phyloP scores from a whole-genome alignment of 306 rosid species.

The Biancaea sappan region DNA sequence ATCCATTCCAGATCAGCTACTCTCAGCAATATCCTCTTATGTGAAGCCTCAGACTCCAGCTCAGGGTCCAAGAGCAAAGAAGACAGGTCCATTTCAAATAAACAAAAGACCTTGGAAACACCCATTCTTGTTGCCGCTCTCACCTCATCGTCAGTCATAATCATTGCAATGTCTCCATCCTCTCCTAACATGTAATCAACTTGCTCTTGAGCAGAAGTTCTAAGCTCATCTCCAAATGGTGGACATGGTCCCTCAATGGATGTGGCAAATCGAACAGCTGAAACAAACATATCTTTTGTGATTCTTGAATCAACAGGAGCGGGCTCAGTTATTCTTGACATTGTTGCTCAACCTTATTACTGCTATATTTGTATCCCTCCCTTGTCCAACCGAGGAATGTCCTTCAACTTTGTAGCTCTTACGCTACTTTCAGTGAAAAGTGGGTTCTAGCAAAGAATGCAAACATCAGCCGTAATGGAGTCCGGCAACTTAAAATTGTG shows the following conservation, averaged over 20 bases:
- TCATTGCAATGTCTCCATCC: slow-evolving; percentile 53
- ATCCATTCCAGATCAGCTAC: slow-evolving; percentile 92
- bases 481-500: not conserved
- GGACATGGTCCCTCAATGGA: slow-evolving; percentile 70
- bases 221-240: slow-evolving; percentile 78
- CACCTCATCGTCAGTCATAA: slow-evolving; percentile 73
- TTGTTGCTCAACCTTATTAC: slow-evolving; percentile 31
- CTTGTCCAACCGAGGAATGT: not conserved
- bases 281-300: slow-evolving; percentile 78
- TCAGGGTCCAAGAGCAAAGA: slow-evolving; percentile 54
- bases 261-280: slow-evolving; percentile 80
- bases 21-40: slow-evolving; percentile 53
- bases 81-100: slow-evolving; percentile 63
- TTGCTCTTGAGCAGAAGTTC: slow-evolving; percentile 91
- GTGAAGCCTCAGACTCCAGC: slow-evolving; percentile 43
- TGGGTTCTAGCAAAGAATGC: not conserved
- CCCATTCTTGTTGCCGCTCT: slow-evolving; percentile 63
- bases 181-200: slow-evolving; percentile 90
- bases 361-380: not conserved
- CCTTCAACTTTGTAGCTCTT: slow-evolving; percentile 17
- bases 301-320: slow-evolving; percentile 43
- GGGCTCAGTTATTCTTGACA: slow-evolving; percentile 33
- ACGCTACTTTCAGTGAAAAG: not conserved
- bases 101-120: slow-evolving; percentile 50
- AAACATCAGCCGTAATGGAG: not conserved